phyloP scores from a whole-genome alignment of 441 rosid species.

The Dalechampia spathulata region DNA sequence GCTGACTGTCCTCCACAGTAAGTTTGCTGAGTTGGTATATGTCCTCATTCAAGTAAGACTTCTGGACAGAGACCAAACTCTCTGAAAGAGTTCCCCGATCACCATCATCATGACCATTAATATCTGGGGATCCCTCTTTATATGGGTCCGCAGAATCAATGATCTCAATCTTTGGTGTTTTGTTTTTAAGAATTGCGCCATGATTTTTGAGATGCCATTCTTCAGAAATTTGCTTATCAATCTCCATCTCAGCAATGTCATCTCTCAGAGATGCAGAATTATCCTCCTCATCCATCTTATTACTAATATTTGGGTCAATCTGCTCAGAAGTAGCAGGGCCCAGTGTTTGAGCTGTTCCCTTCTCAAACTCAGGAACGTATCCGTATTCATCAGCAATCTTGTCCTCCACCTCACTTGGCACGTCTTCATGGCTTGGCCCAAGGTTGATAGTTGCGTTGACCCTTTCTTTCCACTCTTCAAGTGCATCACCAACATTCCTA shows the following conservation, averaged over 20 bases:
- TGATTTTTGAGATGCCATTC: slow-evolving; percentile 29
- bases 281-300: slow-evolving; percentile 50
- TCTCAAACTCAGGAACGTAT: slow-evolving; percentile 60
- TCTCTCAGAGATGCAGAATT: slow-evolving; percentile 30
- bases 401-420: slow-evolving; percentile 56
- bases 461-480: slow-evolving; percentile 91
- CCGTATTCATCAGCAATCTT: slow-evolving; percentile 75
- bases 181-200: slow-evolving; percentile 30
- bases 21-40: slow-evolving; percentile 35
- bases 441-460: slow-evolving; percentile 67
- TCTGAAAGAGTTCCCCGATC: slow-evolving; percentile 31
- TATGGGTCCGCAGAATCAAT: slow-evolving; percentile 31
- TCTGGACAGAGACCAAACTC: slow-evolving; percentile 54
- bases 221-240: slow-evolving; percentile 46
- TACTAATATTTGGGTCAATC: slow-evolving; percentile 45
- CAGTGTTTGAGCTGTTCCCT: slow-evolving; percentile 80
- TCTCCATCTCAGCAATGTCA: slow-evolving; percentile 52
- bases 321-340: slow-evolving; percentile 95
- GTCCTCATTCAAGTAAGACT: slow-evolving; percentile 38
- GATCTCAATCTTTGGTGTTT: slow-evolving; percentile 33
- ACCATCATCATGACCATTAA: slow-evolving; percentile 26
- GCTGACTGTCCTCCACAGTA: slow-evolving; percentile 37
- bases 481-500: slow-evolving; percentile 78
- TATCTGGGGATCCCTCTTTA: slow-evolving; percentile 30
- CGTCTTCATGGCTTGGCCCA: slow-evolving; percentile 38